phyloP scores from a whole-genome alignment of 139 green algal species.

The Picochlorum sp. region DNA sequence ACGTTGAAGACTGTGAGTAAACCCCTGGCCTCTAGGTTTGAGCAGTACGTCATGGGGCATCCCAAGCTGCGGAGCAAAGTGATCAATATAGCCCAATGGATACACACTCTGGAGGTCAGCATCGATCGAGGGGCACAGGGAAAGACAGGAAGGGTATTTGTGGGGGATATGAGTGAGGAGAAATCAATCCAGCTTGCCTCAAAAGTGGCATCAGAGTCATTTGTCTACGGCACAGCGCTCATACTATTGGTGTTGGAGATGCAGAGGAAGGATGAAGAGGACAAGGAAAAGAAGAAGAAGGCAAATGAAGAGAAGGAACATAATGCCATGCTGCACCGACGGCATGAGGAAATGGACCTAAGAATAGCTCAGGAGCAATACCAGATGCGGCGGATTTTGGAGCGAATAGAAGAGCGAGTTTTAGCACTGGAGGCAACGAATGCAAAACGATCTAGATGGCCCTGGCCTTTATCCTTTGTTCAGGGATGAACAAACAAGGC shows the following conservation, averaged over 20 bases:
- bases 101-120: conserved; percentile 59
- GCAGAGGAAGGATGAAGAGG: conserved; percentile 24
- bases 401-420: conserved; percentile 15
- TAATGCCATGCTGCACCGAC: not conserved
- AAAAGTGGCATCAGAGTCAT: conserved; percentile 67
- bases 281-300: conserved; percentile 17
- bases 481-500: no score
- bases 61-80: conserved; percentile 32
- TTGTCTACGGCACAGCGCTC: conserved; percentile 47
- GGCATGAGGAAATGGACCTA: conserved; percentile 5
- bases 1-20: conserved; percentile 45
- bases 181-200: conserved; percentile 62
- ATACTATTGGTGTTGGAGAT: conserved; percentile 20
- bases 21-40: conserved; percentile 55
- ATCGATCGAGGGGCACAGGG: conserved; percentile 66
- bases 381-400: not conserved
- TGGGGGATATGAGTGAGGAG: conserved; percentile 75
- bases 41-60: conserved; percentile 55
- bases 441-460: no score
- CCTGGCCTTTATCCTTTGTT: no score
- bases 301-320: not conserved
- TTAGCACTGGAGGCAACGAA: conserved; percentile 8
- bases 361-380: conserved; percentile 13
- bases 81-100: conserved; percentile 41
- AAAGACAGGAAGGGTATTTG: conserved; percentile 54